Base-by-base conservation (phyloP, 2,329 filamentous ascomycete species). In the Hypoxylon sp. region DNA sequence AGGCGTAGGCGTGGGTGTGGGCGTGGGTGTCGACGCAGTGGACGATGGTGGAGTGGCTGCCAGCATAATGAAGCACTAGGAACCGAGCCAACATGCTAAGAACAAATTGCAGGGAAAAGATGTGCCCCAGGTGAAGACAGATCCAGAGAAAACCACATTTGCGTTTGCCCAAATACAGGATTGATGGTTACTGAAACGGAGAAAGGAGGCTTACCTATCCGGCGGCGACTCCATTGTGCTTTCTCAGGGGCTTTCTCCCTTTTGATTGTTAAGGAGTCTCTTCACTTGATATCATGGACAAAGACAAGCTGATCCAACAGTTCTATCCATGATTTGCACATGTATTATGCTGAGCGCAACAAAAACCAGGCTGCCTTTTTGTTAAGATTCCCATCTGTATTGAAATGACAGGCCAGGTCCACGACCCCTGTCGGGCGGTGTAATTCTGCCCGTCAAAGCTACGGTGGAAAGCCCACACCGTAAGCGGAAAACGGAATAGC, bases 161-260 rank as follows among this genome's bases (percentile, higher is more conserved):
- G 39, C 47, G 30, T 52, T 61, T 39, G 50, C 47, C 55, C 23
- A 53, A 39, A 60, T 45, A 45, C n/a, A 54, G 52, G 19, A 30
- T 61, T 21, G 50, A 37, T 16, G 21, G 32, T 34, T 43, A 47
- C 29, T 34, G 12, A 64, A 63, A 50, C 25, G 47, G 43, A 65
- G 50, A 70, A 68, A 64, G 57, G 52, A 53, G 53, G 65, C 74
- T 73, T 71, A 76, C 75, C 75, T 73, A 69, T 75, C 69, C 55
- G 72, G 74, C 37, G 66, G 63, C 34, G 68, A 71, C 37, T 73
- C 73, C 75, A 76, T 76, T 74, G 70, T 75, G 48, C 14, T 59
- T 19, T 7, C 27, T 27, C 16, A 12, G 19, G 11, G 37, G 43
- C 32, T 50, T 59, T 46, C 14, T 46, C 39, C 46, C 23, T 46